phyloP scores from a whole-genome alignment of 371 early-diverging fungal species.

The Modicella reniformis region DNA sequence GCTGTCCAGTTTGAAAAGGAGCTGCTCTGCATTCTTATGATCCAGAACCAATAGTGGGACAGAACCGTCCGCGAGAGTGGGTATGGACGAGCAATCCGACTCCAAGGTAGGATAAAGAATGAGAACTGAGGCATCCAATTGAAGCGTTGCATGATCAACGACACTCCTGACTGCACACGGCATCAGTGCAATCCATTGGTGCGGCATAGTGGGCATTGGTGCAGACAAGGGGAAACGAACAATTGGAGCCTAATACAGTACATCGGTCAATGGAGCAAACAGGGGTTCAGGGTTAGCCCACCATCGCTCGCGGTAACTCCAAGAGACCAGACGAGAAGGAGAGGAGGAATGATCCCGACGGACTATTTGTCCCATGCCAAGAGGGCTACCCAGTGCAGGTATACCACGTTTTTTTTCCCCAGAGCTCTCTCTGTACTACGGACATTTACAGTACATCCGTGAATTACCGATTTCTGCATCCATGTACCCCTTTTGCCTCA shows the following conservation, averaged over 20 bases:
- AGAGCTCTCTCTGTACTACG: too few species aligned
- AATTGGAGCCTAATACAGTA: slow-evolving; percentile 23
- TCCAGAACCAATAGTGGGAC: slow-evolving; percentile 16
- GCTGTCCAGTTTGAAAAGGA: slow-evolving; percentile 10
- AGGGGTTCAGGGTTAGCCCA: neutral
- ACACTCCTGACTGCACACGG: slow-evolving; percentile 8
- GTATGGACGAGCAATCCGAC: slow-evolving; percentile 2
- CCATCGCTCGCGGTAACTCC: too few species aligned
- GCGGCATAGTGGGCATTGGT: slow-evolving; percentile 25
- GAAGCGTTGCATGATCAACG: slow-evolving; percentile 2
- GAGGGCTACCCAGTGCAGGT: too few species aligned
- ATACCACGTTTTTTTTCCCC: too few species aligned
- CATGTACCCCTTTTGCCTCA: too few species aligned
- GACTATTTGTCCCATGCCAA: too few species aligned
- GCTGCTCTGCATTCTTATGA: slow-evolving; percentile 5
- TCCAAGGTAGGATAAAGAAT: slow-evolving; percentile 22
- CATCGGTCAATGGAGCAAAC: neutral
- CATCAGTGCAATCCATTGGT: slow-evolving; percentile 30
- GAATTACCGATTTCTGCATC: too few species aligned
- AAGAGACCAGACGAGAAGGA: too few species aligned
- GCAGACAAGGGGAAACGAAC: slow-evolving; percentile 25
- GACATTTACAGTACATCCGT: too few species aligned
- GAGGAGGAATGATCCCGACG: too few species aligned
- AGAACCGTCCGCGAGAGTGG: neutral
- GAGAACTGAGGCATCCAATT: slow-evolving; percentile 13